phyloP scores from a whole-genome alignment of 345 rosid species.

The Gossypium arboreum region DNA sequence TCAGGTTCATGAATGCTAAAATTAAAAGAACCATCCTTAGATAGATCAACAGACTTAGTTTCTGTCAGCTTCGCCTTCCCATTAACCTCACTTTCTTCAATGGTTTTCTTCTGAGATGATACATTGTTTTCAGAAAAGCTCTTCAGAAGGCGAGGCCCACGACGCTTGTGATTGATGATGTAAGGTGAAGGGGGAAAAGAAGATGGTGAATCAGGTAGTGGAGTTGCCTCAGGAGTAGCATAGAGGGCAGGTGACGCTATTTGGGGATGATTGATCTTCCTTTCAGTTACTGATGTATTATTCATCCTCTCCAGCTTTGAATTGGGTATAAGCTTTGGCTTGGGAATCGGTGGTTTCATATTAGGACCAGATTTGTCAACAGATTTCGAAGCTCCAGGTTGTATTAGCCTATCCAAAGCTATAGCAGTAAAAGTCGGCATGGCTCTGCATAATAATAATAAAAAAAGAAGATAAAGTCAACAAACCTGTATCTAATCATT shows the following conservation, averaged over 20 bases:
- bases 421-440: conserved; percentile 77
- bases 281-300: conserved; percentile 30
- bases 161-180: conserved; percentile 72
- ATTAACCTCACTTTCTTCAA: conserved; percentile 30
- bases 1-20: conserved; percentile 26
- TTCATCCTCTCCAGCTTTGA: conserved; percentile 39
- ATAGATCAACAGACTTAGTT: conserved; percentile 25
- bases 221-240: conserved; percentile 66
- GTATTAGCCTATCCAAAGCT: conserved; percentile 61
- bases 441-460: conserved; percentile 35
- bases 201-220: conserved; percentile 70
- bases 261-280: conserved; percentile 50
- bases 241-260: conserved; percentile 71
- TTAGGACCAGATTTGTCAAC: conserved; percentile 36
- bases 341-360: conserved; percentile 26
- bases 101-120: conserved; percentile 22
- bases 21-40: conserved; percentile 29
- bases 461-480: conserved; percentile 5
- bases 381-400: conserved; percentile 49
- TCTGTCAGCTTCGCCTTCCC: conserved; percentile 23
- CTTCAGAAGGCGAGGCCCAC: conserved; percentile 60
- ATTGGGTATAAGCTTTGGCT: conserved; percentile 33
- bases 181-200: conserved; percentile 84
- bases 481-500: neutral
- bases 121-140: conserved; percentile 47